Base-by-base conservation (phyloP, 768 basidiomycete genomes). In the Gloeopeniophorella convolvens region DNA sequence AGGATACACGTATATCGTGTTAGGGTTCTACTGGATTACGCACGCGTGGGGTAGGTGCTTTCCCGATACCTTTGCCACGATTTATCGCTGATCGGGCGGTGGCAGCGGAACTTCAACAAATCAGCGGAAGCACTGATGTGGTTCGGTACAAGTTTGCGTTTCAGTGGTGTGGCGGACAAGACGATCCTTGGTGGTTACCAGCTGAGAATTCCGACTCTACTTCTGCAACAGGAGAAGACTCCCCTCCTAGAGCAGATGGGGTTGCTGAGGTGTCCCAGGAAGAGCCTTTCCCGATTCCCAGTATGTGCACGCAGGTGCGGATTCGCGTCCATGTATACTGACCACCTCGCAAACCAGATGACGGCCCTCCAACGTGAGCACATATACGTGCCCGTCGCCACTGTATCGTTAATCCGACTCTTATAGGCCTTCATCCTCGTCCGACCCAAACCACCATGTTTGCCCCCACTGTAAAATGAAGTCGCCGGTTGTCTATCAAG, bases 81-180 rank as follows among this genome's bases (percentile, higher is more conserved):
- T 57, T 52, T 55, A 33, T 42, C 3, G 36, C 37, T 48, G 18
- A 20, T 23, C 23, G 13, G 42, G 12, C 31, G 16, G 49, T 45
- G 41, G 6, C 48, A 85, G 86, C 84, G 36, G 86, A 89, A 67
- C 77, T 74, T 50, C 78, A 87, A 58, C 59, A 71, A 1, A 67
- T 76, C 5, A 46, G 55, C 9, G 79, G 77, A 51, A 65, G 68
- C 15, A 63, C 58, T 27, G 76, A 77, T n/a, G 78, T 86, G n/a
- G 73, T 87, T 11, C 72, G 88, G 6, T 87, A 79, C 62, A 91
- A 90, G 62, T 89, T 91, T 59, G 81, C 83, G 4, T 91, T 91
- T 56, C 83, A 84, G 57, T 91, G 88, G 87, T 87, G 85, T 55
- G 76, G 82, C 52, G 75, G 72, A 35, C 89, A 90, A 68, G 85